Evolutionary conservation across 305 asterid genomes (phyloP), one percentile per base, ranked within the genome.

Genomic region (Solanum hybrid): DNA sequence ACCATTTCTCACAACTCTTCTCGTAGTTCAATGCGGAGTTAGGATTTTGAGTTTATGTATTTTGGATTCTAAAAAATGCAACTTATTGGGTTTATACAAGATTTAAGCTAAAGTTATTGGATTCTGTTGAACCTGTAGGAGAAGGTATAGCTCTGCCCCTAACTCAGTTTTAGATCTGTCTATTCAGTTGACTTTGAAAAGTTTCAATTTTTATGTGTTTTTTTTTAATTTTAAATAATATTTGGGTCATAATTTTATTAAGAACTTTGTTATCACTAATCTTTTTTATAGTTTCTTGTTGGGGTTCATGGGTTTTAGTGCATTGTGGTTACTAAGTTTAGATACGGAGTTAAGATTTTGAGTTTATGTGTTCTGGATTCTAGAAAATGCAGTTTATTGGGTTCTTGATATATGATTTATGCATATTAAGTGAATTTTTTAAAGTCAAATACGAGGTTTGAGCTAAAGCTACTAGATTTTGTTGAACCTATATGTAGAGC

Each of bases 51-150:
- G 5, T 72, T 72, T 72, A 12, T 5, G 4, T 27, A 6, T 72
- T 27, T 13, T 27, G 22, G 0, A 71, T 71, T 71, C 32, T 71
- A 10, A 1, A 71, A 71, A 71, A 71, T 71, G 32, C 76, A 71
- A 17, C 7, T 71, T 26, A 5, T 71, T 71, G 1, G 34, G 17
- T 26, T 71, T 12, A 13, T 72, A 72, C 4, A 0, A 0, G 7
- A 19, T 31, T 75, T 31, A 22, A 31, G 80, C 24, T 15, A 31
- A 75, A 31, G 26, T 7, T 75, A 75, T 0, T 75, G 24, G 4
- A 15, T 31, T 75, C 13, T 2, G 24, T 0, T 1, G 12, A 66
- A 73, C 6, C 1, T 0, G 10, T 1, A 6, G 6, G 11, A 0
- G 0, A 73, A 73, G 79, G 10, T 73, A 34, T 73, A 73, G 79